These are phyloP conservation scores for Cladorrhinum sp. DNA, from an alignment of 2,329 filamentous ascomycete species.

Conservation along the genomic window DNA sequence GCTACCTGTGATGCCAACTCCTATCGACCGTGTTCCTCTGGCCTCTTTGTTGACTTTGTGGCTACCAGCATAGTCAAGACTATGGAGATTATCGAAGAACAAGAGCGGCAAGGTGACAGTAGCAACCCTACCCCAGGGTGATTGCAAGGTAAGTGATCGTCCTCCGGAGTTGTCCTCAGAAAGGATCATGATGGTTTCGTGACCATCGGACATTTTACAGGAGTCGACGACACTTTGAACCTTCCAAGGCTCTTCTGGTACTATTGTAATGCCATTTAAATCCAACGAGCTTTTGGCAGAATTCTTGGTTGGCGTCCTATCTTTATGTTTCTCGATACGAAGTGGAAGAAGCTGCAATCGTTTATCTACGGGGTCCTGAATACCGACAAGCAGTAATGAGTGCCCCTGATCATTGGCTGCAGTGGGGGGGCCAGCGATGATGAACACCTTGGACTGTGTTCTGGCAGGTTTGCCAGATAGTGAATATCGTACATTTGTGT, in stretches of 20 bases:
- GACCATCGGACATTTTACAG: constrained; percentile 66
- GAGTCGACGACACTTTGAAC: constrained; percentile 69
- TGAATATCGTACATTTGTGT: constrained; percentile 59
- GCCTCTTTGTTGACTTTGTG: constrained; percentile 50
- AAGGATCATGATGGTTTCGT: constrained; percentile 65
- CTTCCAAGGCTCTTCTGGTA: constrained; percentile 51
- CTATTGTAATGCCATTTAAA: constrained; percentile 42
- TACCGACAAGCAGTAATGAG: constrained; percentile 61
- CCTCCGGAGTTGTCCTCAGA: constrained; percentile 62
- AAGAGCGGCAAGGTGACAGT: constrained; percentile 63
- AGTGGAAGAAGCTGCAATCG: constrained; percentile 66
- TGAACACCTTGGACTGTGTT: constrained; percentile 61
- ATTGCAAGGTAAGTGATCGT: constrained; percentile 68
- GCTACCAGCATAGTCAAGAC: constrained; percentile 54
- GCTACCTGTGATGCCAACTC: constrained; percentile 46
- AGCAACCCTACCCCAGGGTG: constrained; percentile 71
- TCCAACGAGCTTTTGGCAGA: constrained; percentile 27
- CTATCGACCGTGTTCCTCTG: constrained; percentile 42
- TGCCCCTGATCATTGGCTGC: constrained; percentile 52
- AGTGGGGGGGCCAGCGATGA: constrained; percentile 59
- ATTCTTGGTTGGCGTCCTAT: constrained; percentile 31
- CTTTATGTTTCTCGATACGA: constrained; percentile 47
- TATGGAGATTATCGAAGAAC: constrained; percentile 57
- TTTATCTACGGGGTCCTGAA: constrained; percentile 67
- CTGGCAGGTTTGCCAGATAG: constrained; percentile 51